Evolutionary conservation across 495 filamentous ascomycete genomes (phyloP).

Genomic region (Hyaloscypha variabilis): DNA sequence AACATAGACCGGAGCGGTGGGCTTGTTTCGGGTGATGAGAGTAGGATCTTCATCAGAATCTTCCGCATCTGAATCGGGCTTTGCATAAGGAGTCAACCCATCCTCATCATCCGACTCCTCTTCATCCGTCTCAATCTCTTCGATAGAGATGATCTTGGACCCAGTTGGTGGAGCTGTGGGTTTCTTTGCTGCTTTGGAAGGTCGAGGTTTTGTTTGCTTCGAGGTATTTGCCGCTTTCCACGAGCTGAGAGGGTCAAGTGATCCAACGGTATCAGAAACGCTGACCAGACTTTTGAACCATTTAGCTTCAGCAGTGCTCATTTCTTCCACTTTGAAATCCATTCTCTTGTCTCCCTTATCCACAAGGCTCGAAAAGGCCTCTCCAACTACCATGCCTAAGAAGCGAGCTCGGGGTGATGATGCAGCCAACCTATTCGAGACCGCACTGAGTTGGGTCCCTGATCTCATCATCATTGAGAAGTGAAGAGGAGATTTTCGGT

Average conservation of each 20-base stretch:
- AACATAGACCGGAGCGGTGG: conserved; percentile 87
- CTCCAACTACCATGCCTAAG: conserved; percentile 88
- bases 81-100: conserved; percentile 79
- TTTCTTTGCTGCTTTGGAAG: conserved; percentile 30
- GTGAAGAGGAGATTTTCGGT: conserved; percentile 59
- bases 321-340: conserved; percentile 84
- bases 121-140: conserved; percentile 55
- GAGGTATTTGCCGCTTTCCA: conserved; percentile 10
- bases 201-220: conserved; percentile 19
- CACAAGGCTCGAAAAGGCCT: conserved; percentile 76
- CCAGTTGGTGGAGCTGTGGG: conserved; percentile 30
- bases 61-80: conserved; percentile 89
- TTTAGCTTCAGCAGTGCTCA: conserved; percentile 66
- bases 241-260: conserved; percentile 41
- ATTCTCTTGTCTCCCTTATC: conserved; percentile 74
- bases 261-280: conserved; percentile 65
- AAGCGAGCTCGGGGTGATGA: conserved; percentile 76
- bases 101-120: conserved; percentile 56
- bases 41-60: conserved; percentile 94
- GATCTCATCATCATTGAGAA: conserved; percentile 69
- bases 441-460: conserved; percentile 68
- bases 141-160: conserved; percentile 62
- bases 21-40: conserved; percentile 77
- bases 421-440: conserved; percentile 85
- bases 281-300: conserved; percentile 75